Base-by-base conservation (phyloP, 164 flowering plant species). In the Berberis thunbergii region DNA sequence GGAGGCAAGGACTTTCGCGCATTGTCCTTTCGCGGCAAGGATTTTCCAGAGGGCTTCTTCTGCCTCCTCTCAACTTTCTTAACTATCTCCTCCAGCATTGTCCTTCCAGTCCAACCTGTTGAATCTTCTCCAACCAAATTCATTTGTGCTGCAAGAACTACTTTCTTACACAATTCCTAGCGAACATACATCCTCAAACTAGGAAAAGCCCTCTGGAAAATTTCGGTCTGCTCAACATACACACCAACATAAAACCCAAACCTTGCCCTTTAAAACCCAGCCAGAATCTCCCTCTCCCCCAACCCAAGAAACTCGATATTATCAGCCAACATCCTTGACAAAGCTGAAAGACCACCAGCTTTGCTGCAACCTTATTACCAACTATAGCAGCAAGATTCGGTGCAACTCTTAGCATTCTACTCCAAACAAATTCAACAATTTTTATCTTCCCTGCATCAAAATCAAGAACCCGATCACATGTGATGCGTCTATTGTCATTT, bases 401-500 rank as follows among this genome's bases (percentile, higher is more conserved):
- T 6, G 52, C 52, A 11, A 49, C 11, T 6, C 11, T 11, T 11
- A 26, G 26, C 52, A 49, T 49, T 49, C 52, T 49, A 49, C 52
- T 49, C 52, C 1, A 6, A 49, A 49, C 8, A 49, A 49, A 49
- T 6, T 49, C 52, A 6, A 49, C 8, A 49, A 49, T 11, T 11
- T 49, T 49, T 11, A 6, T 49, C 11, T 49, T 49, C 11, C 8
- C 6, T 11, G 11, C 11, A 49, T 49, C 52, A 11, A 49, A 11
- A 11, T 49, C 52, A 49, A 49, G 52, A 49, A 11, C 52, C 11
- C 52, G 52, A 49, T 49, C 52, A 49, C 52, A 49, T 6, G 26
- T 26, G 26, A 90, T 40, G 52, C 52, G 11, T 49, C 52, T 6
- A 49, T 49, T 49, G 52, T 49, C 52, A 6, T 49, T 11, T n/a